Percentiles rank a stretch among this genome's conserved stretches.
phyloP scores from a whole-genome alignment of 495 filamentous ascomycete genomes.

The Amniculicola lignicola region DNA sequence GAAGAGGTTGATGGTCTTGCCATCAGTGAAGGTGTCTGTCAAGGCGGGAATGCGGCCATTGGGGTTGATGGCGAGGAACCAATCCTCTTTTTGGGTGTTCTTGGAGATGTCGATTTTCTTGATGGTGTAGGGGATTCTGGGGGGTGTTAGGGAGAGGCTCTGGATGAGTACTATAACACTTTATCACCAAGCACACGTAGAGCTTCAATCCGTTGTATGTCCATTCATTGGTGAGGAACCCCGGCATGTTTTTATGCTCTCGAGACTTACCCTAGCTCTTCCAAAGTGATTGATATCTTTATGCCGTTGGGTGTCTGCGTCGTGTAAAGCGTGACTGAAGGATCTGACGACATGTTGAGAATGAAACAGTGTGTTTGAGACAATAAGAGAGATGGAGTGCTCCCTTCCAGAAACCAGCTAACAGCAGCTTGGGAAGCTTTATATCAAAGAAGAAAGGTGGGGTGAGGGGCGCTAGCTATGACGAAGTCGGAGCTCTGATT shows the following conservation, averaged over 20 bases:
- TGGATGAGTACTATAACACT: no score
- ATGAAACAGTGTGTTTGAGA: neutral
- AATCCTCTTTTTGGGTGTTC: conserved; percentile 75
- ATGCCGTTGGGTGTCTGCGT: conserved; percentile 68
- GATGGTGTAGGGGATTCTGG: conserved; percentile 51
- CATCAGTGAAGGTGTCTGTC: conserved; percentile 68
- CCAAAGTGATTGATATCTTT: conserved; percentile 85
- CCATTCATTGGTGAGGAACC: no score
- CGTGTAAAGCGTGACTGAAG: conserved; percentile 45
- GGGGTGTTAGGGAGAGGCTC: neutral
- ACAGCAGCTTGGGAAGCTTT: no score
- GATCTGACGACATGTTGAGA: conserved; percentile 32
- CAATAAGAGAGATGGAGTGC: neutral
- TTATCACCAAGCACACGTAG: no score
- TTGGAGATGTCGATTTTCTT: conserved; percentile 67
- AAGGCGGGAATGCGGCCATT: conserved; percentile 94
- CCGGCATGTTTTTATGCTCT: no score
- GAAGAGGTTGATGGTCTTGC: conserved; percentile 71
- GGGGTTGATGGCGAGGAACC: conserved; percentile 90
- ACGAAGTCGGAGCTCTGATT: conserved; percentile 14
- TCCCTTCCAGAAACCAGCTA: no score
- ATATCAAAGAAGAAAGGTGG: conserved; percentile 3
- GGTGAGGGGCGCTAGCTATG: conserved; percentile 19
- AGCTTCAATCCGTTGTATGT: no score
- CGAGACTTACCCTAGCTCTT: conserved; percentile 68